Conservation (phyloP, 345 rosid species). For the Excoecaria cochinchinensis region DNA sequence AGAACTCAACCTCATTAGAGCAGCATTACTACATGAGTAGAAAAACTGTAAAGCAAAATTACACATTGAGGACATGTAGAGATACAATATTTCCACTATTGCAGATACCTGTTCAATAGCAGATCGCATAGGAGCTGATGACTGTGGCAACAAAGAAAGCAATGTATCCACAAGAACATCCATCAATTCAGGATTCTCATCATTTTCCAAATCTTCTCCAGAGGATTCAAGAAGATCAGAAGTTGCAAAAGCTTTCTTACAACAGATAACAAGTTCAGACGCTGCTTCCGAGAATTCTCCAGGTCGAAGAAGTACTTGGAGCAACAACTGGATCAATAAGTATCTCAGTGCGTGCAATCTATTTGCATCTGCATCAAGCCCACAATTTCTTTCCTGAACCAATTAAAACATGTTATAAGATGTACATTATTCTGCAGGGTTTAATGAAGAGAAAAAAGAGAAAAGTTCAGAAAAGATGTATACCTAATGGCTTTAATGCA, state of each 20-base stretch:
- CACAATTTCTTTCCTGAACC: constrained; percentile 72
- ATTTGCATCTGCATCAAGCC: constrained; percentile 39
- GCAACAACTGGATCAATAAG: constrained; percentile 76
- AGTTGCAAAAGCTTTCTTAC: constrained; percentile 69
- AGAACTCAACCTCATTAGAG: not conserved
- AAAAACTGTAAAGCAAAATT: not conserved
- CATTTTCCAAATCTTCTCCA: constrained; percentile 59
- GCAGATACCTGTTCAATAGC: constrained; percentile 78
- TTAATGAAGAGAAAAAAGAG: not conserved
- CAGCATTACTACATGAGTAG: not conserved
- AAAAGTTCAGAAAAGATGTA: not conserved
- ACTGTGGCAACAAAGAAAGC: constrained; percentile 84
- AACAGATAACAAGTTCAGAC: constrained; percentile 81
- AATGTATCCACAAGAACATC: constrained; percentile 87
- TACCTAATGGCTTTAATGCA: not conserved
- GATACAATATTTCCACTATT: not conserved
- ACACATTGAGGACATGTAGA: not conserved
- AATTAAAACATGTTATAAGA: constrained; percentile 12
- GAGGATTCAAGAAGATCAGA: constrained; percentile 49
- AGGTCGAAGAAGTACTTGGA: constrained; percentile 86
- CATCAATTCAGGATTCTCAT: constrained; percentile 66
- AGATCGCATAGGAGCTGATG: constrained; percentile 86
- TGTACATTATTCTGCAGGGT: constrained; percentile 4
- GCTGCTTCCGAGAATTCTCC: constrained; percentile 74
- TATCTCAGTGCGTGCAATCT: constrained; percentile 68